A percentile compares a stretch with the other conserved stretches of the same genome.
phyloP scores from a whole-genome alignment of 495 filamentous ascomycete species.

The Podospora comata region DNA sequence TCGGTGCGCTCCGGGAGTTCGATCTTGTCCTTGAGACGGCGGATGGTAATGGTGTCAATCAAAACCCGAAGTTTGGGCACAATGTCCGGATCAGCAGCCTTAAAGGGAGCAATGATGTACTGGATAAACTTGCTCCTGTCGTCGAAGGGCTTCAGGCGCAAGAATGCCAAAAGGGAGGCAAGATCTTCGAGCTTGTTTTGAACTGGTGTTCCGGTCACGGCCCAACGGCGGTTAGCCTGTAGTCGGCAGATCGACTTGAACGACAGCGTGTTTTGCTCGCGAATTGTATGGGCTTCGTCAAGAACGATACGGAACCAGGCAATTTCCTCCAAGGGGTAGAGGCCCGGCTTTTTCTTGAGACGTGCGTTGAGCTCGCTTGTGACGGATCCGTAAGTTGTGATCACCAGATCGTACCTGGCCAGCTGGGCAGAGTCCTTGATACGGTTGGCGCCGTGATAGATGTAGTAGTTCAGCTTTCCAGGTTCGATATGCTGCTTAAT shows the following conservation, averaged over 20 bases:
- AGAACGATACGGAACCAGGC: slow-evolving; percentile 95
- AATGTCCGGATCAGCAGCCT: slow-evolving; percentile 73
- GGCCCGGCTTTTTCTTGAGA: slow-evolving; percentile 53
- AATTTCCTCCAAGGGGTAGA: slow-evolving; percentile 67
- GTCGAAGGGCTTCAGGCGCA: slow-evolving; percentile 83
- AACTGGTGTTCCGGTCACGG: slow-evolving; percentile 88
- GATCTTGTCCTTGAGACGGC: slow-evolving; percentile 89
- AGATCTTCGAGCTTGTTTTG: slow-evolving; percentile 93
- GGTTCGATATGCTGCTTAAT: slow-evolving; percentile 73
- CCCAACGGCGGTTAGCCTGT: slow-evolving; percentile 81
- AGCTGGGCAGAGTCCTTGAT: slow-evolving; percentile 64
- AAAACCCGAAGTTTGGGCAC: slow-evolving; percentile 83
- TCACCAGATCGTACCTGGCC: slow-evolving; percentile 72
- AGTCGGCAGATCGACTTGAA: slow-evolving; percentile 83
- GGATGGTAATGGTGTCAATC: slow-evolving; percentile 86
- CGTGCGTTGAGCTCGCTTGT: slow-evolving; percentile 68
- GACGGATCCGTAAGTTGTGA: slow-evolving; percentile 90
- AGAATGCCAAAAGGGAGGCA: slow-evolving; percentile 82
- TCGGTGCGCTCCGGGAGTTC: slow-evolving; percentile 74
- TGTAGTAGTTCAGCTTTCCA: slow-evolving; percentile 59
- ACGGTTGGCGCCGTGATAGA: slow-evolving; percentile 80
- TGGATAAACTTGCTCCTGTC: slow-evolving; percentile 69
- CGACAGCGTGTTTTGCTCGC: slow-evolving; percentile 73
- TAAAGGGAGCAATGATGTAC: slow-evolving; percentile 78
- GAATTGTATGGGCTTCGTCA: slow-evolving; percentile 93